Conservation (phyloP, 768 basidiomycete genomes). For the Tremella fuciformis region DNA sequence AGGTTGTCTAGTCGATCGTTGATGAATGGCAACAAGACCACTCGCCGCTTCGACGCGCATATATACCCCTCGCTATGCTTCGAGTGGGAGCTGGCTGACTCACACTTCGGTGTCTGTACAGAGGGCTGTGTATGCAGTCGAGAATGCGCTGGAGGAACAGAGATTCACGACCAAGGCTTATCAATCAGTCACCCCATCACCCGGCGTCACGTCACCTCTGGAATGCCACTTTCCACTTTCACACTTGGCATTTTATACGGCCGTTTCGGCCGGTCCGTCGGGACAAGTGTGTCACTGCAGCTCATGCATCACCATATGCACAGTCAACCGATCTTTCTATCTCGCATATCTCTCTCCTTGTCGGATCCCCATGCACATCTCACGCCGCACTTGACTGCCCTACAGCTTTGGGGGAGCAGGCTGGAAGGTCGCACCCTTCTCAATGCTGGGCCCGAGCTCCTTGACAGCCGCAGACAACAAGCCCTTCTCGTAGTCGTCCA, state of each 20-base stretch:
- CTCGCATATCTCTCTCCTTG: not conserved
- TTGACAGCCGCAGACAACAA: constrained; percentile 63
- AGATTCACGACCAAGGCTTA: too few species aligned
- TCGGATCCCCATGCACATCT: not conserved
- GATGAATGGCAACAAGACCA: too few species aligned
- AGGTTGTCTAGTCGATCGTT: too few species aligned
- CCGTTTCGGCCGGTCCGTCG: too few species aligned
- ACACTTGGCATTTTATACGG: not conserved
- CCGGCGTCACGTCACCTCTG: not conserved
- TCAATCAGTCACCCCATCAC: too few species aligned
- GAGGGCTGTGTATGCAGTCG: too few species aligned
- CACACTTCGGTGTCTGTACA: too few species aligned
- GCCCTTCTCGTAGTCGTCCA: constrained; percentile 79
- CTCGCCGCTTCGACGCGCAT: too few species aligned
- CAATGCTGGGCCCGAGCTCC: constrained; percentile 50
- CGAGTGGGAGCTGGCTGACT: too few species aligned
- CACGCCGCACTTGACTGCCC: not conserved
- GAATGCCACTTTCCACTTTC: constrained; percentile 1
- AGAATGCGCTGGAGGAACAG: too few species aligned
- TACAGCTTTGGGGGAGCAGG: constrained; percentile 45
- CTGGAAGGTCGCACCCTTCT: constrained; percentile 46
- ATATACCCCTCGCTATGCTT: too few species aligned
- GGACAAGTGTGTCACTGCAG: not conserved
- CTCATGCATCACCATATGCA: not conserved
- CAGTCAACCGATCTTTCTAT: not conserved